Conservation (phyloP, 169 alveolate genomes). For the Cryptosporidium canis region DNA sequence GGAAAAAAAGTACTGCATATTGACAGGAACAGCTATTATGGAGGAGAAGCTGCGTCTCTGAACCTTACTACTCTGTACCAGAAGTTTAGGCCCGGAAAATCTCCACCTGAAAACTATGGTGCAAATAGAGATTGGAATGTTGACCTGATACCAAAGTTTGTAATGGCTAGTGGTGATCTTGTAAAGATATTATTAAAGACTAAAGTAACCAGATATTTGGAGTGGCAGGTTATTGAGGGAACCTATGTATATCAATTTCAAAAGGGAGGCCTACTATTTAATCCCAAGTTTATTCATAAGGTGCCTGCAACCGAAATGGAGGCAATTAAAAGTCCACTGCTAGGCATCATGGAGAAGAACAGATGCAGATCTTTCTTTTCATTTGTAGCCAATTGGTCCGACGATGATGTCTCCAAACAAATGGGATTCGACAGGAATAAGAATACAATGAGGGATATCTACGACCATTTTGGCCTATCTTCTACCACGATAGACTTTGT, state of each 20-base stretch:
- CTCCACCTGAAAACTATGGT: constrained; percentile 92
- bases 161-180: constrained; percentile 96
- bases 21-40: constrained; percentile 96
- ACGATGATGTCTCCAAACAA: constrained; percentile 89
- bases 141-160: constrained; percentile 97
- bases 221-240: constrained; percentile 98
- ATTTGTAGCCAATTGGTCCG: constrained; percentile 89
- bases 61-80: constrained; percentile 94
- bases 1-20: constrained; percentile 96
- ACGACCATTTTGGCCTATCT: constrained; percentile 91
- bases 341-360: constrained; percentile 96
- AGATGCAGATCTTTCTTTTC: constrained; percentile 95
- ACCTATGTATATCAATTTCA: constrained; percentile 96
- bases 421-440: constrained; percentile 86
- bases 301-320: constrained; percentile 98
- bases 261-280: constrained; percentile 92
- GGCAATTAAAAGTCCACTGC: constrained; percentile 93
- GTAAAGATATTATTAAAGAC: constrained; percentile 95
- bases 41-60: constrained; percentile 98
- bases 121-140: constrained; percentile 98
- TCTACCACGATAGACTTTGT: constrained; percentile 96
- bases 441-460: constrained; percentile 88
- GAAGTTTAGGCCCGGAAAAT: constrained; percentile 89
- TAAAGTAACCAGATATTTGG: constrained; percentile 91
- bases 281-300: constrained; percentile 94